These are phyloP conservation scores for Calonectria pauciramosa DNA, from an alignment of 2,329 filamentous ascomycete genomes.

Conservation along the genomic window DNA sequence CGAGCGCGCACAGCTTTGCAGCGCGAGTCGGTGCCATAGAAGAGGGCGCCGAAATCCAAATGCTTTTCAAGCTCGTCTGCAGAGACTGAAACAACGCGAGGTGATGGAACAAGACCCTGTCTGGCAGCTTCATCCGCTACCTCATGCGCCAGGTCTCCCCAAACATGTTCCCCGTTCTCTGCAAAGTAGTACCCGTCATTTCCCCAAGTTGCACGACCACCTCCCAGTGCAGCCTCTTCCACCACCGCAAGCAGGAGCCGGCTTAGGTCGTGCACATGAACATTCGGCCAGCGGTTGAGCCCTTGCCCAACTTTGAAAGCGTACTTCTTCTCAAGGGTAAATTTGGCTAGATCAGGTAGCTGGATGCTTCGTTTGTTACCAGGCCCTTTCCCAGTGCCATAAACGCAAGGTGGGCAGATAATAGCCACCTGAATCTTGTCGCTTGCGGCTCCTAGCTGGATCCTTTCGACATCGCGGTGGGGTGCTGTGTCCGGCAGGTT, in stretches of 20 bases:
- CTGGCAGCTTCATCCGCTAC: neutral
- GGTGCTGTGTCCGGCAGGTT: neutral
- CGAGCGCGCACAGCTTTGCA: neutral
- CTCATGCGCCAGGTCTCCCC: neutral
- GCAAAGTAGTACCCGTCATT: neutral
- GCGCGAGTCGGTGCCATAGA: neutral
- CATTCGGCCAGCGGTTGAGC: neutral
- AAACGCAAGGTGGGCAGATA: neutral
- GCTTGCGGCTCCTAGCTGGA: neutral
- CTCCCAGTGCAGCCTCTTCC: neutral
- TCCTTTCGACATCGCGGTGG: neutral
- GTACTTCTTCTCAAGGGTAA: neutral
- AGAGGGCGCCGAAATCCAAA: neutral
- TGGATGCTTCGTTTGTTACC: conserved; percentile 4
- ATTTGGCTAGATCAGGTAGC: neutral
- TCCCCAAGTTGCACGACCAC: neutral
- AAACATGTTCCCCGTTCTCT: neutral
- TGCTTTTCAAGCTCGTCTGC: neutral
- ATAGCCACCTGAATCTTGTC: neutral
- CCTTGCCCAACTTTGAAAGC: neutral
- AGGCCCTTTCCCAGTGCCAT: neutral
- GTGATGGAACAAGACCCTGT: neutral
- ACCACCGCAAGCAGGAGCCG: neutral
- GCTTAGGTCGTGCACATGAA: neutral
- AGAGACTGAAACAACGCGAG: neutral